A percentile compares a stretch with the other conserved stretches of the same genome.
Evolutionary conservation across 257 asterid genomes (phyloP).

Genomic region (Nicotiana benthamiana): DNA sequence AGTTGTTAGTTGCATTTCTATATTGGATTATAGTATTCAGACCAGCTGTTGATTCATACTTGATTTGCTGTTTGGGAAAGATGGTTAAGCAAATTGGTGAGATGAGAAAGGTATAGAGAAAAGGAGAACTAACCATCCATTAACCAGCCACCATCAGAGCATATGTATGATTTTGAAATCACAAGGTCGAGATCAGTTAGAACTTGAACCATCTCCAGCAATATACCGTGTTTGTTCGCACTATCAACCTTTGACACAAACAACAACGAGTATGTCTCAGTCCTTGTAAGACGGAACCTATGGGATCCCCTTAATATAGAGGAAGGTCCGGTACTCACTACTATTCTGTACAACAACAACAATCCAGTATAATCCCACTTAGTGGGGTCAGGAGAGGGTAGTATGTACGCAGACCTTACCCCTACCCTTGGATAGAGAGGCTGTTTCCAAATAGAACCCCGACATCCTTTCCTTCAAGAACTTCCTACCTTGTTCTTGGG

Average conservation of each 20-base stretch:
- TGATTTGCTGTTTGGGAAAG: neutral
- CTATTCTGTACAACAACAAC: too few species aligned
- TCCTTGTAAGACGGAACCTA: neutral
- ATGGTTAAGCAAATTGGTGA: neutral
- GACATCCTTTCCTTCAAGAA: too few species aligned
- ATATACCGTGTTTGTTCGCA: conserved; percentile 75
- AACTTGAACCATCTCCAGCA: conserved; percentile 91
- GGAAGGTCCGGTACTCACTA: neutral
- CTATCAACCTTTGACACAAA: conserved; percentile 60
- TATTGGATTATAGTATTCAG: neutral
- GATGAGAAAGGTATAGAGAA: neutral
- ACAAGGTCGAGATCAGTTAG: conserved; percentile 79
- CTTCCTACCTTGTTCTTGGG: too few species aligned
- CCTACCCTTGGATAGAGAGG: too few species aligned
- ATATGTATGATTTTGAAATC: conserved; percentile 78
- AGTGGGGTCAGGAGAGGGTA: too few species aligned
- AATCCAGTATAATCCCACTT: too few species aligned
- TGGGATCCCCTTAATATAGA: neutral
- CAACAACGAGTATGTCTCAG: neutral
- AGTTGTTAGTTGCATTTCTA: neutral
- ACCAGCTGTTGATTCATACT: neutral
- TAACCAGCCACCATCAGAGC: conserved; percentile 94
- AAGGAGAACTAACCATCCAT: conserved; percentile 68
- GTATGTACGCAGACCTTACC: too few species aligned
- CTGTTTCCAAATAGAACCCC: too few species aligned